A percentile compares a stretch with the other conserved stretches of the same genome.
Conservation (phyloP, 768 basidiomycete genomes). For the Baorangia bicolor region DNA sequence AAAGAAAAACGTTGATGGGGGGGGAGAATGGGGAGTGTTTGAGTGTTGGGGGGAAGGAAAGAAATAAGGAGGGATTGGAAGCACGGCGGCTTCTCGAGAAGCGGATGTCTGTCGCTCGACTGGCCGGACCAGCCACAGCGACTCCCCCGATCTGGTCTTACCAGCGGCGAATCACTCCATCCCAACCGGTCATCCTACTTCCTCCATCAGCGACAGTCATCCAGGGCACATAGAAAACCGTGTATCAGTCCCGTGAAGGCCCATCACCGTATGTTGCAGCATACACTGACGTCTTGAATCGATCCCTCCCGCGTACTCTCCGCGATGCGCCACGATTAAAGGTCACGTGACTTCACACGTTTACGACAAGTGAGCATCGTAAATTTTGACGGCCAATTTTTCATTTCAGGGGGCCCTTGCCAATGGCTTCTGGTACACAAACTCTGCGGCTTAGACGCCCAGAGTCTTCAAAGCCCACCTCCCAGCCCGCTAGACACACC, state of each 20-base stretch:
- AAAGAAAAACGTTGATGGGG: slow-evolving; percentile 9
- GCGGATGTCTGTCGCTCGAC: slow-evolving; percentile 22
- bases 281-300: background rate
- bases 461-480: slow-evolving; percentile 21
- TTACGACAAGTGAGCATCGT: background rate
- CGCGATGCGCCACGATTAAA: background rate
- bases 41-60: slow-evolving; percentile 18
- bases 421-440: slow-evolving; percentile 48
- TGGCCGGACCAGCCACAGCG: slow-evolving; percentile 23
- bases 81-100: slow-evolving; percentile 31
- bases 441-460: slow-evolving; percentile 52
- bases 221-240: background rate
- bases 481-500: slow-evolving; percentile 46
- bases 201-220: background rate
- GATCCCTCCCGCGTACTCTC: background rate
- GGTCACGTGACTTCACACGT: slow-evolving; percentile 14
- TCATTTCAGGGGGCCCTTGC: background rate
- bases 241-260: background rate
- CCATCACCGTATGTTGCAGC: background rate
- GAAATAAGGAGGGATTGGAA: slow-evolving; percentile 33
- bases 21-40: background rate
- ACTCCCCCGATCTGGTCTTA: slow-evolving; percentile 32
- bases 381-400: background rate
- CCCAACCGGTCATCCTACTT: slow-evolving; percentile 18
- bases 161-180: slow-evolving; percentile 25